Evolutionary conservation across 257 asterid genomes (phyloP), one percentile per base, ranked within the genome.

Genomic region (Ilex asprella): DNA sequence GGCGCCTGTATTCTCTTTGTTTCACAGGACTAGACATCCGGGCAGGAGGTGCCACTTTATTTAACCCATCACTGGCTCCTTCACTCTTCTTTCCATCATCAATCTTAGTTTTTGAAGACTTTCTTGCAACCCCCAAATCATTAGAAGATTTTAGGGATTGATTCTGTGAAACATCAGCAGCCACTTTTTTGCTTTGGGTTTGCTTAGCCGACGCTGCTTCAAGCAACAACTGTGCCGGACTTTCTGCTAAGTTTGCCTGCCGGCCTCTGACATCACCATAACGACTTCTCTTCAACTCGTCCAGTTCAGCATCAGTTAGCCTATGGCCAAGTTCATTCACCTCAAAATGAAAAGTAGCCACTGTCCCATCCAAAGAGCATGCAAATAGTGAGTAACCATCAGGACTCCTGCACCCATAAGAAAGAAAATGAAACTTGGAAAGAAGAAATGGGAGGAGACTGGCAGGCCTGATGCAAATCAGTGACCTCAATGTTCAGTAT

Each of bases 301-400:
- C 91, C 61, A 93, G 76, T 65, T 93, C 99, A 69, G 85, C 39
- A 65, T 87, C 99, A 27, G 80, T 83, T 67, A 93, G 76, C 73
- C 81, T 80, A 21, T 75, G 67, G 30, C 99, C 99, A 9, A 93
- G 82, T 76, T 93, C 99, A 51, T 72, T 85, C 52, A 53, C 82
- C 61, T 85, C 96, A 73, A 92, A 92, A 73, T 82, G 85, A 65
- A 87, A 92, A 61, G 95, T 85, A 59, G 94, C 96, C 58, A 81
- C 91, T 30, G 96, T 82, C 57, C 99, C 99, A 66, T 93, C 99
- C 81, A 89, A 75, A 61, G 99, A 93, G 66, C 99, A 93, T 47
- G 99, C 97, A 69, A 93, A 87, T 47, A 93, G 69, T 15, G 99
- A 85, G 75, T 89, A 93, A 21, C 99, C 99, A 76, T 93, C 96